A percentile compares a stretch with the other conserved stretches of the same genome.
Conservation (phyloP, 2,329 filamentous ascomycete species). For the Amylocarpus encephaloides region DNA sequence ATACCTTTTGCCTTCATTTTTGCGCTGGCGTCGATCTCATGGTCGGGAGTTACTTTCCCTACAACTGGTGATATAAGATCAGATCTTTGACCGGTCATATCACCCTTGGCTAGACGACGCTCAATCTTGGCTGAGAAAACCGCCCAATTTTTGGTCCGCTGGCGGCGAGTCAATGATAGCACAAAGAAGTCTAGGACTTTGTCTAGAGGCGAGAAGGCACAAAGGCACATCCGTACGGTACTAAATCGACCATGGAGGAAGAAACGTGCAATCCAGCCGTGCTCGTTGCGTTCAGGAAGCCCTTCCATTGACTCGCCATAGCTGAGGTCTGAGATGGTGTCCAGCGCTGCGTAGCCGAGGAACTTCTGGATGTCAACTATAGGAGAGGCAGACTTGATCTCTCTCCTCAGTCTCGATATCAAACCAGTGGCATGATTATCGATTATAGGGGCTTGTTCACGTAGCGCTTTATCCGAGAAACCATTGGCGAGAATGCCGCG, state of each 20-base stretch:
- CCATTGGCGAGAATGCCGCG: not conserved
- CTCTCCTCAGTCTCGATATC: not conserved
- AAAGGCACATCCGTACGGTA: not conserved
- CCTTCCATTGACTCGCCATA: conserved; percentile 1
- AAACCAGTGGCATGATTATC: not conserved
- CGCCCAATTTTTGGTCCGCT: conserved; percentile 8
- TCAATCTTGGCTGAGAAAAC: too few relatives aligned
- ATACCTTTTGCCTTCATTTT: not conserved
- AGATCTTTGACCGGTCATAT: too few relatives aligned
- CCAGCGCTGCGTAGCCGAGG: not conserved
- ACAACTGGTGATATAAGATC: too few relatives aligned
- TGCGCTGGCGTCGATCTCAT: too few relatives aligned
- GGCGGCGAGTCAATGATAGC: conserved; percentile 39
- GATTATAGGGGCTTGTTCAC: conserved; percentile 1
- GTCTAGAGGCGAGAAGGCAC: conserved; percentile 4
- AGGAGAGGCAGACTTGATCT: not conserved
- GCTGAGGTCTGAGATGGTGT: conserved; percentile 2
- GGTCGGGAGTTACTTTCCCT: too few relatives aligned
- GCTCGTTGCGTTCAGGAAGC: not conserved
- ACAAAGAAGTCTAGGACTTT: not conserved
- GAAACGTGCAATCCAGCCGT: not conserved
- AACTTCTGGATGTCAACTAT: conserved; percentile 1
- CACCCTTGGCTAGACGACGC: too few relatives aligned
- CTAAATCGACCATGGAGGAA: conserved; percentile 1
- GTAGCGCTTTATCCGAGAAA: conserved; percentile 6